phyloP scores from a whole-genome alignment of 495 filamentous ascomycete genomes.

The Jackrogersella minutella region DNA sequence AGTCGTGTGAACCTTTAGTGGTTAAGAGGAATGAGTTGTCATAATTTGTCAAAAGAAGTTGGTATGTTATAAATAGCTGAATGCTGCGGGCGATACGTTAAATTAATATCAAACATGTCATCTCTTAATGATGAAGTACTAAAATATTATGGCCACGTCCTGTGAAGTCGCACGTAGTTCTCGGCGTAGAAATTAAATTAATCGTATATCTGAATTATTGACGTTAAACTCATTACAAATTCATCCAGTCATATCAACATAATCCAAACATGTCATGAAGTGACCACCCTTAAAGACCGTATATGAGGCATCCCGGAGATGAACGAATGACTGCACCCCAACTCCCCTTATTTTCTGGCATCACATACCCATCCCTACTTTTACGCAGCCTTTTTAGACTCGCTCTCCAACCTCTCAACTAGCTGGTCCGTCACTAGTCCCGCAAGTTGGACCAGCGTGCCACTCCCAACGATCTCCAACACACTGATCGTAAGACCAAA shows the following conservation, averaged over 20 bases:
- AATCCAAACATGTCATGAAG: neutral
- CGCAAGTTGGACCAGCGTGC: conserved; percentile 43
- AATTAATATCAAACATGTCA: neutral
- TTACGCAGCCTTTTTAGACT: conserved; percentile 12
- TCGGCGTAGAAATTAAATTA: too few species aligned
- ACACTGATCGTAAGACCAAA: conserved; percentile 46
- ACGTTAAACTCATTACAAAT: neutral
- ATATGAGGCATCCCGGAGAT: neutral
- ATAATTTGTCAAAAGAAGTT: neutral
- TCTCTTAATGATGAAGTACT: too few species aligned
- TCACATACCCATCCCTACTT: neutral
- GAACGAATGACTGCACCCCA: conserved; percentile 1
- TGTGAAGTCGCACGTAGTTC: too few species aligned
- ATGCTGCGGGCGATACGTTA: neutral
- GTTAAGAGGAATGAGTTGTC: too few species aligned
- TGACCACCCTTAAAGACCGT: neutral
- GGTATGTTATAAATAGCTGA: neutral
- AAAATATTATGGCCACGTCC: too few species aligned
- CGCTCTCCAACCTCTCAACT: conserved; percentile 26
- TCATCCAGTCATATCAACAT: neutral
- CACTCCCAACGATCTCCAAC: conserved; percentile 50
- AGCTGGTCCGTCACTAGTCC: conserved; percentile 33
- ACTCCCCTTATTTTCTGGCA: neutral
- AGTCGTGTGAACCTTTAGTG: too few species aligned
- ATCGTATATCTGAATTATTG: neutral